Base-by-base conservation (phyloP, 352 stramenopile species). In the Globisporangium heterothallicum region DNA sequence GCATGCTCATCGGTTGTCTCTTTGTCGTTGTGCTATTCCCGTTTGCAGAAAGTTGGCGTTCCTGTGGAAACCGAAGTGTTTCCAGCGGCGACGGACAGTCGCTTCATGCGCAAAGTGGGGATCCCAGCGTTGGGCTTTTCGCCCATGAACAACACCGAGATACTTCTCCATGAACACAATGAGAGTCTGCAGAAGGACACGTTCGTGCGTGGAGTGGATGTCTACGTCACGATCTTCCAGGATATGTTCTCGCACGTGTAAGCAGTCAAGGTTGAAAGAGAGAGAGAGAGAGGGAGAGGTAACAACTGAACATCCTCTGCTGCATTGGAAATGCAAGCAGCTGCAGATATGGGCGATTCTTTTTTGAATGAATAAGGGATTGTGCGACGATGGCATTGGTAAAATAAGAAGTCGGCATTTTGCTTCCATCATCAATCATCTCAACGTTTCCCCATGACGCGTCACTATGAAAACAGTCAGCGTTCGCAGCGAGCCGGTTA, bases 121-220 rank as follows among this genome's bases (percentile, higher is more conserved):
- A 84, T 98, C 42, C 81, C 84, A 25, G 92, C 92, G 13, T 70
- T 98, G 43, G 94, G 92, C n/a, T 98, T 88, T 50, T 96, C 82
- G 38, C 94, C 94, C 12, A 98, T 98, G 88, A 72, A 78, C 48
- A 93, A 96, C 52, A 96, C 85, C 2, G 79, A 93, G 49, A 94
- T 98, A 26, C 62, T 98, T 47, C 69, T 98, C 19, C 94, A 98
- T 59, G 94, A 98, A 72, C 89, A 98, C 76, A 95, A 98, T 65
- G 94, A 98, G 68, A 94, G 88, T 46, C 68, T 98, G 29, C 75
- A 95, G 54, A 84, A 97, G 63, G 74, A 78, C 43, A 86, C 84
- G 22, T 98, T 97, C 59, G 38, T 97, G 19, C 70, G 95, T 44
- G 94, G 94, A n/a, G 90, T 98, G 53, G 72, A 74, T 45, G 76